Evolutionary conservation across 495 filamentous ascomycete genomes (phyloP).

Genomic region (Penicillium crystallinum): DNA sequence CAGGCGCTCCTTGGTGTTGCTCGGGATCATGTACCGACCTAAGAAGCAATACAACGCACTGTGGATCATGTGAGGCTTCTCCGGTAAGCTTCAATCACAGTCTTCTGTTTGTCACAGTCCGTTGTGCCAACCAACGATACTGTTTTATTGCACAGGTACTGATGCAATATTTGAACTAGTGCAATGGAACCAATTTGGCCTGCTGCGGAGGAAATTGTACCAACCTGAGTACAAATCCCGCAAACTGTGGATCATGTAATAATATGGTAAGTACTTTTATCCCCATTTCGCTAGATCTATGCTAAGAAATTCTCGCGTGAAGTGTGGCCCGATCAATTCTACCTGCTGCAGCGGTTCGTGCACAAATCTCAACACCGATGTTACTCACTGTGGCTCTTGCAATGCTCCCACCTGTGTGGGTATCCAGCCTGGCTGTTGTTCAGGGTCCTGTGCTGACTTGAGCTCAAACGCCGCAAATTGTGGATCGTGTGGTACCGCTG

Average conservation of each 20-base stretch:
- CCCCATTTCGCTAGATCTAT: not conserved
- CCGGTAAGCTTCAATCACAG: not conserved
- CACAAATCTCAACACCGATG: not conserved
- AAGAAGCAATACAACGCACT: not conserved
- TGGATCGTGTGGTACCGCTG: not conserved
- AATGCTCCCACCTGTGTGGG: too few species aligned
- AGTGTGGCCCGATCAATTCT: not conserved
- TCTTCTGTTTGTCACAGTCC: too few species aligned
- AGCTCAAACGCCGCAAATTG: not conserved
- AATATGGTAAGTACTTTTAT: not conserved
- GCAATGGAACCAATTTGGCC: not conserved
- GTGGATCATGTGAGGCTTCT: slow-evolving; percentile 6
- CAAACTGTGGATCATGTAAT: not conserved
- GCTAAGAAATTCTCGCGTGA: not conserved
- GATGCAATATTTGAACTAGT: not conserved
- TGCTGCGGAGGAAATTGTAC: not conserved
- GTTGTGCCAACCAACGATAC: too few species aligned
- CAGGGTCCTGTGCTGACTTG: too few species aligned
- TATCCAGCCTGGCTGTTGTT: too few species aligned
- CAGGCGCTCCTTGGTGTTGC: not conserved
- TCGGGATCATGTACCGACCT: not conserved
- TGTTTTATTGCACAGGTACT: too few species aligned
- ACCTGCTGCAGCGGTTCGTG: slow-evolving; percentile 2
- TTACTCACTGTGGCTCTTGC: not conserved
- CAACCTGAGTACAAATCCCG: not conserved